These are phyloP conservation scores for Psilocybe mexicana DNA, from an alignment of 1,284 basidiomycete species.

Conservation along the genomic window DNA sequence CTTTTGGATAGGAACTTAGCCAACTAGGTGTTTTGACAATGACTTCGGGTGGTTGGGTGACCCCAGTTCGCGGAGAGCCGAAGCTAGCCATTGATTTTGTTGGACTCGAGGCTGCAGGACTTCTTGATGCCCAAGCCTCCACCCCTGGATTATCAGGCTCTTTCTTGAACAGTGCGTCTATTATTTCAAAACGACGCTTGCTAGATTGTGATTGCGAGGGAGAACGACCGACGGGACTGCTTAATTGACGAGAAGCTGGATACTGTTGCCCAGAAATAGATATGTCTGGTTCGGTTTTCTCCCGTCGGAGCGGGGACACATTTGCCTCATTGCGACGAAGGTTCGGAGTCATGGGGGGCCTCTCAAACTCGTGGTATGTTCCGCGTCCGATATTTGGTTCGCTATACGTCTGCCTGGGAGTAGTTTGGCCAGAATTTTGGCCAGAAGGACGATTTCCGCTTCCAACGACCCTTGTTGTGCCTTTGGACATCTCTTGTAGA, in stretches of 20 bases:
- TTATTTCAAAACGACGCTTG: slow-evolving; percentile 13
- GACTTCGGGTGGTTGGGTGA: slow-evolving; percentile 8
- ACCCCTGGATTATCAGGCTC: slow-evolving; percentile 8
- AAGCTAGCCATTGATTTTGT: slow-evolving; percentile 1
- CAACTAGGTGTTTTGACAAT: slow-evolving; percentile 31
- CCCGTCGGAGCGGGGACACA: neutral
- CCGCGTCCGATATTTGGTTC: neutral
- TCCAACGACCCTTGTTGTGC: slow-evolving; percentile 29
- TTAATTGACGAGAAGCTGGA: slow-evolving; percentile 10
- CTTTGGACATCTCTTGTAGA: slow-evolving; percentile 30
- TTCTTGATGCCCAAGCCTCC: slow-evolving; percentile 12
- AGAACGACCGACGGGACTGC: slow-evolving; percentile 18
- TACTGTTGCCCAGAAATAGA: neutral
- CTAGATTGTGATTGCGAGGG: slow-evolving; percentile 21
- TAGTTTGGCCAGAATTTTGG: slow-evolving; percentile 1
- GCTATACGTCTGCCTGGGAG: neutral
- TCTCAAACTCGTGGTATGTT: neutral
- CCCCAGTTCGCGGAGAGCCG: neutral
- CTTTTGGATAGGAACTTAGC: slow-evolving; percentile 29
- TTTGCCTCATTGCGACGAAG: neutral
- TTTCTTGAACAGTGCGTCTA: slow-evolving; percentile 17
- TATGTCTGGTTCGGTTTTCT: neutral
- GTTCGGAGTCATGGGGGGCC: neutral
- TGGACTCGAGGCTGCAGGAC: slow-evolving; percentile 17
- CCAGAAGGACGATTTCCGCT: neutral